Evolutionary conservation across 148 eudicot genomes (phyloP).

Genomic region (Rhododendron vialii): DNA sequence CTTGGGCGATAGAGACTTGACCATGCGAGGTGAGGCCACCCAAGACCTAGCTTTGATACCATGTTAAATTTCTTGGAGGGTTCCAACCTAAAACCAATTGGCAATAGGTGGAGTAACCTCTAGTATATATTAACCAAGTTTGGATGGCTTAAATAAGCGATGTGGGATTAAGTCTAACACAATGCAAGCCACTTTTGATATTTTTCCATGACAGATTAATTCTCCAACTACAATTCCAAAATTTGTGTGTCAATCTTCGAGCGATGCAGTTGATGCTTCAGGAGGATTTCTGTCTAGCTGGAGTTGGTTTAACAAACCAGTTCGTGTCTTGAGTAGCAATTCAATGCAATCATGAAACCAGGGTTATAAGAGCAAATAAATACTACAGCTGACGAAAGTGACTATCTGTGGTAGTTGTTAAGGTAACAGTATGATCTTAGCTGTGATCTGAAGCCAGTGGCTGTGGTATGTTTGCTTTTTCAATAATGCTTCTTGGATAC

Average conservation of each 20-base stretch:
- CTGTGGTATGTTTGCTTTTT: not conserved
- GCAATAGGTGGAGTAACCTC: no score
- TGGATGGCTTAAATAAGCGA: no score
- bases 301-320: conserved; percentile 79
- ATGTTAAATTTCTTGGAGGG: no score
- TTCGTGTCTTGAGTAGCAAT: conserved; percentile 62
- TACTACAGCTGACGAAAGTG: conserved; percentile 89
- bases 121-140: no score
- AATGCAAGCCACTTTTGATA: not conserved
- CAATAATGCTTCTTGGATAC: not conserved
- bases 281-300: conserved; percentile 49
- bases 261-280: conserved; percentile 34
- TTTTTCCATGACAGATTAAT: conserved; percentile 54
- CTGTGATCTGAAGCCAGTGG: not conserved
- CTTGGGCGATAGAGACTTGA: no score
- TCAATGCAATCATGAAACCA: conserved; percentile 53
- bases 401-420: conserved; percentile 91
- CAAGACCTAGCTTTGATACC: no score
- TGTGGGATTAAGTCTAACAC: no score
- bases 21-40: no score
- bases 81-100: no score
- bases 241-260: conserved; percentile 35
- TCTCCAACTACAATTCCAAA: conserved; percentile 52
- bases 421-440: conserved; percentile 41
- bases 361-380: conserved; percentile 83